Base-by-base conservation (phyloP, 2,329 filamentous ascomycete genomes). In the Calcarisporium arbuscula region DNA sequence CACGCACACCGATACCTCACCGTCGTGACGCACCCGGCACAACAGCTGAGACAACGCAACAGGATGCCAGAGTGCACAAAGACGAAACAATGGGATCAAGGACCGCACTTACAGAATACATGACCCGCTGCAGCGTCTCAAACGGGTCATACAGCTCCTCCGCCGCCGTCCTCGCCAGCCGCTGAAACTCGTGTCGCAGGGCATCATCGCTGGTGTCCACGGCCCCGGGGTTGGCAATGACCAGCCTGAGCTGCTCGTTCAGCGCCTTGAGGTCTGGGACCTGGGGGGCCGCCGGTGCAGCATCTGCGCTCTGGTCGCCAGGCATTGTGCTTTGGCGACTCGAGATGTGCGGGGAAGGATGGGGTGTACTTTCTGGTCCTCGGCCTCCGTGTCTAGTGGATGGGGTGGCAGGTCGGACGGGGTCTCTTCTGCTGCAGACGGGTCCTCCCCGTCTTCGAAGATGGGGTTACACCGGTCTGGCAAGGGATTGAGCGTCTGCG, bases 71-170 rank as follows among this genome's bases (percentile, higher is more conserved):
- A 14, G 10, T 9, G 14, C 14, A 25, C 22, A 25, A 25, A 10
- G 14, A 25, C 10, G 10, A 9, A 10, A 25, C 22, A 4, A 14
- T 25, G 22, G 22, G 10, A 10, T 25, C 3, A 25, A 14, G 14
- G 22, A 10, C 22, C 22, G 11, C 9, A 35, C 39, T 28, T 26
- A 44, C 40, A n/a, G 42, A 44, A 20, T 40, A 40, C 8, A n/a
- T 35, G 15, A 43, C 22, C 10, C 43, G 35, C 25, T 43, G 38
- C 21, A 45, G 30, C 6, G 39, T 44, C 29, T 46, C 43, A 39
- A 44, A 46, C 16, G 43, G 43, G 28, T 41, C 36, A 12, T 46
- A 41, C 7, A 46, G 29, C 14, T 35, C 39, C 5, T 36, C 27
- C 6, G 43, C 29, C 2, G 39, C 39, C 8, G 35, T 18, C 17